Conservation (phyloP, 768 basidiomycete genomes). For the Suillus discolor region DNA sequence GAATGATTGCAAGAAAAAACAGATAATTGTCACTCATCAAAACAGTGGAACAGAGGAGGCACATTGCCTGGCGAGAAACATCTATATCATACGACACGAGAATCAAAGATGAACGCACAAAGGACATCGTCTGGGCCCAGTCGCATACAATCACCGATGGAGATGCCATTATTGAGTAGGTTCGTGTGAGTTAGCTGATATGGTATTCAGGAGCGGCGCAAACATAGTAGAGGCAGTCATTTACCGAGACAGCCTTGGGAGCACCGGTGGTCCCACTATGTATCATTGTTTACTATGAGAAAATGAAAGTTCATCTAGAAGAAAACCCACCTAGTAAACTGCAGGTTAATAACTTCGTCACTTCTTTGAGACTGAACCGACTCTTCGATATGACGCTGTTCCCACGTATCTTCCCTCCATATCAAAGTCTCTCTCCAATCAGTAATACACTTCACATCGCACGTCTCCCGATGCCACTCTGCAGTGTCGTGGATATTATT, state of each 20-base stretch:
- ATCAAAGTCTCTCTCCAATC: slow-evolving; percentile 76
- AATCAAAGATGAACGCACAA: slow-evolving; percentile 45
- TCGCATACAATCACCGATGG: slow-evolving; percentile 71
- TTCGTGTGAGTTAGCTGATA: slow-evolving; percentile 77
- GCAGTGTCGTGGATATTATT: slow-evolving; percentile 52
- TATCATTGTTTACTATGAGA: slow-evolving; percentile 4
- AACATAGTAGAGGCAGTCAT: slow-evolving; percentile 18
- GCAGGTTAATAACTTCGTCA: slow-evolving; percentile 79
- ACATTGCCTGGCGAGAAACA: slow-evolving; percentile 61
- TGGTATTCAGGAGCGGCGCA: not conserved
- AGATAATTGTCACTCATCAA: slow-evolving; percentile 62
- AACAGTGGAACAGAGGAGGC: slow-evolving; percentile 86
- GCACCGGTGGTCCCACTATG: slow-evolving; percentile 76
- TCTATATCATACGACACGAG: not conserved
- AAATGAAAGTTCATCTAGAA: not conserved
- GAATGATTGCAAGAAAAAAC: slow-evolving; percentile 14
- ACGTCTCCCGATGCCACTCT: slow-evolving; percentile 41
- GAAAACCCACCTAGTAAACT: slow-evolving; percentile 73
- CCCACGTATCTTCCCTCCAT: slow-evolving; percentile 59
- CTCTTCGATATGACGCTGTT: slow-evolving; percentile 46
- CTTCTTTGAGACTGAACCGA: slow-evolving; percentile 44
- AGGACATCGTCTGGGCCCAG: slow-evolving; percentile 66
- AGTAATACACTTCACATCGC: slow-evolving; percentile 50
- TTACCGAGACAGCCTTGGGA: slow-evolving; percentile 83
- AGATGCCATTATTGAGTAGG: slow-evolving; percentile 75